Conservation (phyloP, 345 rosid genomes). For the Eucalyptus melliodora region DNA sequence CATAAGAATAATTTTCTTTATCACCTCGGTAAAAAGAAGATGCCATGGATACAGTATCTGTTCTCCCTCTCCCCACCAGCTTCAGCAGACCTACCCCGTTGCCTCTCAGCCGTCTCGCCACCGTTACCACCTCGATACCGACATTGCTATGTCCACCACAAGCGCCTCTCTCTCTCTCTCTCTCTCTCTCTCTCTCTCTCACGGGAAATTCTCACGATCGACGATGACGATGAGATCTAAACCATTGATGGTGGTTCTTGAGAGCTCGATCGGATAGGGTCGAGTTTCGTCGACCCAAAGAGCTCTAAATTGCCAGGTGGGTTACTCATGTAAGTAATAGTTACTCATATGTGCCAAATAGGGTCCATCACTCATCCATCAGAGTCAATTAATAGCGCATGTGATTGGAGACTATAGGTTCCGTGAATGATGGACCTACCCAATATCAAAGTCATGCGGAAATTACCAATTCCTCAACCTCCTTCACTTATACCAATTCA, state of each 20-base stretch:
- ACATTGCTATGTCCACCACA: not conserved
- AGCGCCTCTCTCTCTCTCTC: not conserved
- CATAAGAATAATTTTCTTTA: not conserved
- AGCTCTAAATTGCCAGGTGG: not conserved
- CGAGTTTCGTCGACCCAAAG: not conserved
- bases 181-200: too few species aligned
- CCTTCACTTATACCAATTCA: not conserved
- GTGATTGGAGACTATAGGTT: not conserved
- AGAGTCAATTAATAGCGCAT: not conserved
- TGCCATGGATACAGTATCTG: not conserved
- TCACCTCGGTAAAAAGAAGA: not conserved
- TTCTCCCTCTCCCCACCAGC: not conserved
- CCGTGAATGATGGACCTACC: not conserved
- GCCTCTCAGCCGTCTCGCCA: not conserved
- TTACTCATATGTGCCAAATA: not conserved
- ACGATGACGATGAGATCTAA: not conserved
- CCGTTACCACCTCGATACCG: not conserved
- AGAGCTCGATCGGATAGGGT: not conserved
- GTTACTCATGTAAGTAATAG: not conserved
- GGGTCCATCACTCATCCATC: not conserved
- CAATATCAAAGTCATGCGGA: not conserved
- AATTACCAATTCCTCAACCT: not conserved
- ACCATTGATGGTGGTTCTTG: not conserved
- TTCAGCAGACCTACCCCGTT: not conserved
- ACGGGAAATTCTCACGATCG: not conserved